Evolutionary conservation across 805 yeast genomes (phyloP), one percentile per base, ranked within the genome.

Genomic region (Diddensiella transvaalensis): DNA sequence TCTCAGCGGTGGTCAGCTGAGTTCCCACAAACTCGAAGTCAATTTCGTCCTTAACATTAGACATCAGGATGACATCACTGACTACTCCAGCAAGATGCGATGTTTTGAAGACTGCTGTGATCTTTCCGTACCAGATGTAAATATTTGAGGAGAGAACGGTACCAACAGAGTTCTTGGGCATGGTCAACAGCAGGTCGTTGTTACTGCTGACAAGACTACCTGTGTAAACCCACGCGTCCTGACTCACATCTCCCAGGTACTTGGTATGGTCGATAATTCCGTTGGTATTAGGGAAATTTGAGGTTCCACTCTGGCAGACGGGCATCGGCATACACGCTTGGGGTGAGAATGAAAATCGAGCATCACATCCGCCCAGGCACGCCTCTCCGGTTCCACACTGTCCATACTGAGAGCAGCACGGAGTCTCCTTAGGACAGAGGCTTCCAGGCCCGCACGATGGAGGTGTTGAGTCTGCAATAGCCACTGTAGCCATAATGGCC

Each of bases 291-390:
- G 53, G 42, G 58, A 68, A 67, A 6, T 56, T 56, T 47, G 47
- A 51, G 36, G 57, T 55, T 21, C 52, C 50, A 52, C 76, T 62
- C 59, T 73, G 65, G 75, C 95, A 87, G 4, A 80, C 72, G 10
- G 97, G 96, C 78, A 79, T 77, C 3, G 97, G 89, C 81, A 87
- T 78, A 69, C 97, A 90, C 0, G 96, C 80, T 10, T 78, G 69
- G 46, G 77, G 60, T 54, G 75, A 75, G 70, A 66, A 80, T 3
- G 95, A 86, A 61, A 59, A 82, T 52, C 80, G 71, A 33, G 93
- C 85, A 68, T 89, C 87, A 72, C 97, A 90, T 29, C 95, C 91
- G 51, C 91, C 93, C 45, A 89, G 72, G 72, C 97, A 90, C 67
- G 74, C 75, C 15, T 74, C 64, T 19, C 95, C 95, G 21, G 82